Percentiles rank a stretch among this genome's conserved stretches.
phyloP scores from a whole-genome alignment of 116 monocot genomes.

The Papilionanthe hybrid region DNA sequence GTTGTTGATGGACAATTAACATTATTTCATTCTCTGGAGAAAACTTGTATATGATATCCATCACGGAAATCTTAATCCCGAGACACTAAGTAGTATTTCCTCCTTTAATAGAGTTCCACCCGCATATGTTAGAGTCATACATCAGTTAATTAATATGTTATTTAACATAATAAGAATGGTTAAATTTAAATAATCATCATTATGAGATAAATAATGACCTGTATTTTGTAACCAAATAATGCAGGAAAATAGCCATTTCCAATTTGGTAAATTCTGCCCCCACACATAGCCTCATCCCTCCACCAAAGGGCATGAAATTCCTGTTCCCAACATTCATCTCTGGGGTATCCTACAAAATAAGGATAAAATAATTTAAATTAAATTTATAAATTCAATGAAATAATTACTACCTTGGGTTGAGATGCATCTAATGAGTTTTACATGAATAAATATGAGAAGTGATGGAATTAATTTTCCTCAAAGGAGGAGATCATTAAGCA shows the following conservation, averaged over 20 bases:
- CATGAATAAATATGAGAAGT: no score
- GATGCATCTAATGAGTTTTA: no score
- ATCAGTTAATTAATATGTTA: no score
- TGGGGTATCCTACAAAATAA: conserved; percentile 8
- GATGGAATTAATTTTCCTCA: no score
- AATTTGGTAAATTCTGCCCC: conserved; percentile 38
- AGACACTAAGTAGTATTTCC: conserved; percentile 39
- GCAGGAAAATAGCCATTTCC: conserved; percentile 39
- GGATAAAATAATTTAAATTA: no score
- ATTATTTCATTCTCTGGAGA: conserved; percentile 13
- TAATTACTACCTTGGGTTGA: no score
- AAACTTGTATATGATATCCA: conserved; percentile 40
- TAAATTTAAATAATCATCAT: neutral
- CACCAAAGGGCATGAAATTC: conserved; percentile 51
- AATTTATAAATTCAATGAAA: no score
- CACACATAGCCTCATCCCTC: conserved; percentile 44
- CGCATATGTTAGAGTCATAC: neutral
- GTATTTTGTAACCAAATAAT: conserved; percentile 34
- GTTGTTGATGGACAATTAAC: no score
- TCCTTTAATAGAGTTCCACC: conserved; percentile 31
- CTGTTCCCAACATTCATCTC: conserved; percentile 22
- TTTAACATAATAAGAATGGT: no score
- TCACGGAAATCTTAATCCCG: conserved; percentile 46
- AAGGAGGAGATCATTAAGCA: no score
- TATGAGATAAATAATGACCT: conserved; percentile 12